Evolutionary conservation across 1,284 basidiomycete species (phyloP), one percentile per base, ranked within the genome.

Genomic region (Rhizoctonia solani): DNA sequence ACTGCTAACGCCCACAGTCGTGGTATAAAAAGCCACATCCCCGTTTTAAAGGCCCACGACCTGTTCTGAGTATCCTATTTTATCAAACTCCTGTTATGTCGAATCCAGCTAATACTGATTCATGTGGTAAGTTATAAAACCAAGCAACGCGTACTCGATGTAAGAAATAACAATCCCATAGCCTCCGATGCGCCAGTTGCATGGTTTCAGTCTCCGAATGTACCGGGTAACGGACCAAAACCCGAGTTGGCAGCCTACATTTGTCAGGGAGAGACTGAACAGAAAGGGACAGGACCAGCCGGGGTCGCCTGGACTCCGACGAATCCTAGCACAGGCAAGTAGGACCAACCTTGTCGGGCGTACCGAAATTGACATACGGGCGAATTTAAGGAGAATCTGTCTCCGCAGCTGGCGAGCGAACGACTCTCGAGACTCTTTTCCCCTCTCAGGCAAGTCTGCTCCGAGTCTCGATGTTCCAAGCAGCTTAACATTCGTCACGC

Each of bases 141-240:
- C n/a, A n/a, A n/a, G n/a, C n/a, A n/a, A n/a, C n/a, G n/a, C n/a
- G n/a, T n/a, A n/a, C n/a, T n/a, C n/a, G n/a, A n/a, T n/a, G n/a
- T n/a, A n/a, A n/a, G n/a, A n/a, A n/a, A n/a, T n/a, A n/a, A n/a
- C n/a, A n/a, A n/a, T 23, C 4, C 13, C 8, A 16, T 27, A 50
- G 44, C 21, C 13, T 27, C n/a, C 3, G 58, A 21, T 30, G 58
- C 30, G 13, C 58, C 58, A 27, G 58, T 61, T 16, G 58, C 58
- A 19, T 61, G 58, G 58, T 61, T 61, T 19, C 44, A 44, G 9
- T 47, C 44, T 19, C 58, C 58, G 11, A 27, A 50, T 21, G 49
- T 52, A n/a, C 42, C 42, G 11, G 27, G 19, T 14, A 61, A 61
- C 34, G 58, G 42, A 4, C 59, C 59, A 39, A 50, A 37, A 13